Base-by-base conservation (phyloP, 164 flowering plant genomes). In the Brasenia schreberi region DNA sequence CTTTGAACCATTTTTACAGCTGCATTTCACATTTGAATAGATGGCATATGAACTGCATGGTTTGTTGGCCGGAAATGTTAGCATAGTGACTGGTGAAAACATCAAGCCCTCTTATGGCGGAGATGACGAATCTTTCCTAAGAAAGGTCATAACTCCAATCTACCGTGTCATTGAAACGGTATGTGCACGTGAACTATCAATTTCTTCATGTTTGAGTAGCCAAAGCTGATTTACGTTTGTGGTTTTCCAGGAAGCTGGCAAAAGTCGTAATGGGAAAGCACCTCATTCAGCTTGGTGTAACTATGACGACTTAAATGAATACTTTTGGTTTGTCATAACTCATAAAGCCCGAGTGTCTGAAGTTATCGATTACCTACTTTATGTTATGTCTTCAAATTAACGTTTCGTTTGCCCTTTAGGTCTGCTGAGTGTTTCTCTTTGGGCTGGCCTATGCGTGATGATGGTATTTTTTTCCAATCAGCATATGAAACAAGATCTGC, bases 381-480 rank as follows among this genome's bases (percentile, higher is more conserved):
- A 60, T 6, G 14, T 7, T 45, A 12, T 45, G 5, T 7, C 0
- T 45, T 2, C 2, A n/a, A n/a, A 60, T 60, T 60, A 6, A n/a
- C 7, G n/a, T 1, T 60, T 18, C 63, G 9, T 17, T 18, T 60
- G 11, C 27, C 19, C 7, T 19, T 58, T 74, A 95, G 99, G 99
- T 87, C 90, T 1, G 45, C 87, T 59, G 90, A 86, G 72, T 95
- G 99, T 79, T 95, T 95, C 75, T 77, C 86, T 64, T 79, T 95
- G 79, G 99, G 99, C 23, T 95, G 99, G 99, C 99, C 99, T 1
- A 92, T 95, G 98, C 92, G 97, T 62, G 96, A 87, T 75, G 99
- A 92, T 81, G 96, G 91, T 62, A 85, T 85, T 62, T 92, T 95
- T 77, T 95, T 95, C 71, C 92, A 83, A 76, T 84, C 96, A 75